Evolutionary conservation across 2,329 filamentous ascomycete genomes (phyloP).

Genomic region (Aspergillus ochraceoroseus): DNA sequence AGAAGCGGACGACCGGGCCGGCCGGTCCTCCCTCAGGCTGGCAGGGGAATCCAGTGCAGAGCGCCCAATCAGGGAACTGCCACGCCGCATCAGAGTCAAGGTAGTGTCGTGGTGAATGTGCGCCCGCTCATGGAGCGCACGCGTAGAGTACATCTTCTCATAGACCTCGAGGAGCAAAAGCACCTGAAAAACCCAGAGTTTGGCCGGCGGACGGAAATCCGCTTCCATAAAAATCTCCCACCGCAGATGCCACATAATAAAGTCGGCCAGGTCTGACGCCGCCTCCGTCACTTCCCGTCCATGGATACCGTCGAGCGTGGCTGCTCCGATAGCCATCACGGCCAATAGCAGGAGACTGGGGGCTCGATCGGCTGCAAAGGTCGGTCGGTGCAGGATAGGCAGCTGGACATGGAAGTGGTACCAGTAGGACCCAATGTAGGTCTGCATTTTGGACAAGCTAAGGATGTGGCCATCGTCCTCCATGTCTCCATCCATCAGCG

Average conservation of each 20-base stretch:
- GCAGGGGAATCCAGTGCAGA: slow-evolving; percentile 80
- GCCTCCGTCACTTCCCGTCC: slow-evolving; percentile 67
- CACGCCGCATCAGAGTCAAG: slow-evolving; percentile 88
- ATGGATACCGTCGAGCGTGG: slow-evolving; percentile 78
- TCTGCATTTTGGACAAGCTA: slow-evolving; percentile 91
- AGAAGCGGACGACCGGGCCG: slow-evolving; percentile 33
- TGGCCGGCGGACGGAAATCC: slow-evolving; percentile 85
- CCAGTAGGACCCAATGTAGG: slow-evolving; percentile 92
- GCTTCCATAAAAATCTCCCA: slow-evolving; percentile 94
- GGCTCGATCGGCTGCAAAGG: slow-evolving; percentile 81
- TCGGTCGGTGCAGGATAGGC: slow-evolving; percentile 90
- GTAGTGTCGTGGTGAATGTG: slow-evolving; percentile 97
- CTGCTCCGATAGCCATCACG: slow-evolving; percentile 88
- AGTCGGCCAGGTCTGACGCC: slow-evolving; percentile 80
- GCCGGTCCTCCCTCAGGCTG: slow-evolving; percentile 60
- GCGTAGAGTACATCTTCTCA: slow-evolving; percentile 96
- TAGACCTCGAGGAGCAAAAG: slow-evolving; percentile 84
- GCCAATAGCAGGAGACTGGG: slow-evolving; percentile 78
- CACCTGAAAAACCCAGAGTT: slow-evolving; percentile 93
- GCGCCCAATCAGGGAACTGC: slow-evolving; percentile 82
- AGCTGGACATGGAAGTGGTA: slow-evolving; percentile 89
- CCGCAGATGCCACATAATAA: slow-evolving; percentile 85
- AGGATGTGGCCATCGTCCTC: slow-evolving; percentile 59
- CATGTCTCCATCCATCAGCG: slow-evolving; percentile 72
- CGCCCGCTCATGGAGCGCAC: slow-evolving; percentile 84